Base-by-base conservation (phyloP, 2,329 filamentous ascomycete species). In the Trichoderma breve region DNA sequence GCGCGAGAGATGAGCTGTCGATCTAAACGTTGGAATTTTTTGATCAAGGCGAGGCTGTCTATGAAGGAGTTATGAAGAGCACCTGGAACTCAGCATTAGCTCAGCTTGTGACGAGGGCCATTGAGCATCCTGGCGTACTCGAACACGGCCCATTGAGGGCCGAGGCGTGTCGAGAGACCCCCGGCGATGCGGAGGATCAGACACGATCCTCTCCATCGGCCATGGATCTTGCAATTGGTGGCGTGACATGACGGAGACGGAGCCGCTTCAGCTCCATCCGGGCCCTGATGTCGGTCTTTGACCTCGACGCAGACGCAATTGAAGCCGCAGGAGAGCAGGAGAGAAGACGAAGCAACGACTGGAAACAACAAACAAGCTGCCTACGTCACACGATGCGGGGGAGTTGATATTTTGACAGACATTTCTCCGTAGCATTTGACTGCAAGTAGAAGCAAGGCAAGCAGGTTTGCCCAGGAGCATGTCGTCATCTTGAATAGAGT, bases 361-460 rank as follows among this genome's bases (percentile, higher is more conserved):
- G 43, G 43, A 51, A 39, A 18, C 43, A 26, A 24, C 43, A 34
- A 51, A 36, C 39, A 28, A 36, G 34, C 61, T 24, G 47, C 3
- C 47, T 71, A 71, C 69, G 69, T 71, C 69, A 71, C 51, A 30
- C 21, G 30, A 71, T 71, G 69, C 69, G 69, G 69, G 69, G 61
- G 69, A 36, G 57, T 36, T 47, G 26, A 3, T 18, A 24, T 32
- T 43, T 64, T 30, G 32, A 28, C 24, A 26, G 34, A 21, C 43
- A 21, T 51, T 51, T 51, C 39, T 43, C 39, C 15, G 39, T 43
- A 43, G 39, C 15, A 43, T n/a, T 43, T 39, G 36, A 39, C 36
- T 47, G 8, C 18, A 47, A 62, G 55, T 11, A 57, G 18, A 43
- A 47, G 36, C 36, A 39, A 71, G 32, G 11, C 65, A 51, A 70